Evolutionary conservation across 352 stramenopile species (phyloP).

Genomic region (Globisporangium emineosum): DNA sequence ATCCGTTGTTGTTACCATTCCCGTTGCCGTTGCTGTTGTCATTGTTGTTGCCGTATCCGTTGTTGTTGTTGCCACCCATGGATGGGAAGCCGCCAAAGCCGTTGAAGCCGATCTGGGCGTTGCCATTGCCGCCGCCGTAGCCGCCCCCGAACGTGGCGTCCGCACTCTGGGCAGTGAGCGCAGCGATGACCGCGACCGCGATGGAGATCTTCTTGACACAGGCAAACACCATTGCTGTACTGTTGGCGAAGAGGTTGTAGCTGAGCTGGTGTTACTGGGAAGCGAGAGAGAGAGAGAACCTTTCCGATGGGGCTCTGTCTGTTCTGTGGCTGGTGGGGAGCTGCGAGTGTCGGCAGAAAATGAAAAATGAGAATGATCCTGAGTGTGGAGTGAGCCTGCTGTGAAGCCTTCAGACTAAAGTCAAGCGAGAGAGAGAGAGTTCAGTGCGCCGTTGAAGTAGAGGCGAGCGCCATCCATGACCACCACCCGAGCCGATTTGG

Average conservation of each 20-base stretch:
- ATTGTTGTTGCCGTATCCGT: not conserved
- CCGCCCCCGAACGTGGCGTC: slow-evolving; percentile 13
- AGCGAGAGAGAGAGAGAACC: not conserved
- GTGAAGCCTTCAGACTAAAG: not conserved
- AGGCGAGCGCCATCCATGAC: not conserved
- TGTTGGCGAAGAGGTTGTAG: not conserved
- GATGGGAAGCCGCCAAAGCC: slow-evolving; percentile 11
- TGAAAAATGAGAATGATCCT: not conserved
- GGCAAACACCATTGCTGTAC: slow-evolving; percentile 17
- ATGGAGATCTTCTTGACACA: slow-evolving; percentile 20
- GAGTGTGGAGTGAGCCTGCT: not conserved
- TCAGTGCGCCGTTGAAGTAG: not conserved
- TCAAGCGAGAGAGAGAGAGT: not conserved
- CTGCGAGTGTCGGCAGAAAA: slow-evolving; percentile 15
- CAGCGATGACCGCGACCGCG: slow-evolving; percentile 18
- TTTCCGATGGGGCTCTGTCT: slow-evolving; percentile 9
- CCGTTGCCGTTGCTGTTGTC: not conserved
- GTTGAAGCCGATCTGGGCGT: slow-evolving; percentile 5
- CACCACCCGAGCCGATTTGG: not conserved
- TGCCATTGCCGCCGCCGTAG: slow-evolving; percentile 12
- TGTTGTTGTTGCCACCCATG: slow-evolving; percentile 5
- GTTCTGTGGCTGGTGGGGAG: not conserved
- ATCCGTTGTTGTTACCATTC: slow-evolving; percentile 7
- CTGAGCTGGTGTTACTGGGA: not conserved
- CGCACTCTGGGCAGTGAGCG: slow-evolving; percentile 10